phyloP scores from a whole-genome alignment of 2,329 filamentous ascomycete genomes.

The Fusarium newnesense region DNA sequence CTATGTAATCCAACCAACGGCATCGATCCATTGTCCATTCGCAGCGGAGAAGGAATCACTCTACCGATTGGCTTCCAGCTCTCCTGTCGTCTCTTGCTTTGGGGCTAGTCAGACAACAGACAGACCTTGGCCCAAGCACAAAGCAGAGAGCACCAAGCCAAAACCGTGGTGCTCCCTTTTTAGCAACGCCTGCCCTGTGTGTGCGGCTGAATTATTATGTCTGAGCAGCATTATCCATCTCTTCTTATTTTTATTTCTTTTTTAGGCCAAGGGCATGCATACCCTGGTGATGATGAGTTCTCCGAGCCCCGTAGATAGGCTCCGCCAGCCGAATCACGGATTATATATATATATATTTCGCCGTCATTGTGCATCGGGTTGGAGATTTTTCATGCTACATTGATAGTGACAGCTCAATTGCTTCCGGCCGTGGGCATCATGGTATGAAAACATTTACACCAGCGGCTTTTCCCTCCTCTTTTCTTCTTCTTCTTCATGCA shows the following conservation, averaged over 20 bases:
- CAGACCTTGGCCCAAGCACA: constrained; percentile 16
- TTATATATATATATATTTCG: not conserved
- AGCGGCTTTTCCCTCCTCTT: not conserved
- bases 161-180: constrained; percentile 27
- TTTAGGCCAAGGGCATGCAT: constrained; percentile 3
- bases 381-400: not conserved
- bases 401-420: not conserved
- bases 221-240: constrained; percentile 19
- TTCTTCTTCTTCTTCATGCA: no score
- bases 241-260: constrained; percentile 32
- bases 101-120: constrained; percentile 26
- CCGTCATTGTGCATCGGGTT: not conserved
- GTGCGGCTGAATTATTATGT: constrained; percentile 32
- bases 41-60: constrained; percentile 9
- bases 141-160: constrained; percentile 5
- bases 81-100: constrained; percentile 20
- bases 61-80: constrained; percentile 25
- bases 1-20: constrained; percentile 9
- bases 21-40: constrained; percentile 2
- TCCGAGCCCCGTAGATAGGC: constrained; percentile 3
- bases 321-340: not conserved
- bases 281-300: constrained; percentile 12
- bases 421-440: not conserved
- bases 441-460: not conserved
- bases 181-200: constrained; percentile 25